Base-by-base conservation (phyloP, 805 yeast species). In the Pichia thaimueangensis region DNA sequence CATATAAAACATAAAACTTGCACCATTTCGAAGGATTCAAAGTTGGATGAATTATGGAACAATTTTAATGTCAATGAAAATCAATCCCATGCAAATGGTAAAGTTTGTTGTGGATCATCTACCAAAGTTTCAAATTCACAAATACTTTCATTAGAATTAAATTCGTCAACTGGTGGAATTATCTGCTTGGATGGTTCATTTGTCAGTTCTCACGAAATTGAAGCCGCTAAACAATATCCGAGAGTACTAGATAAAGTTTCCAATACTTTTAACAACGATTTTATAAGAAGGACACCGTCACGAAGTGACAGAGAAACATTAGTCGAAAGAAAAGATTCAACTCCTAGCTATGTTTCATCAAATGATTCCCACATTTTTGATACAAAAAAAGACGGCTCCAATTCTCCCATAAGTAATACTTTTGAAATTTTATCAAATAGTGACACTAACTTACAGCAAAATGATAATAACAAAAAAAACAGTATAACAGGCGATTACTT, bases 181-280 rank as follows among this genome's bases (percentile, higher is more conserved):
- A 48, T 78, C 17, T 73, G 79, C 42, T 66, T 79, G 35, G 85
- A 79, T 54, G 70, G 72, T 0, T 62, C 71, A 4, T 77, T 68
- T 58, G 61, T 79, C 39, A 83, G 84, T 2, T 59, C 77, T n/a
- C 86, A 79, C 50, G 20, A 11, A 13, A 9, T 30, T 1, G 12
- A 19, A 20, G 22, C 24, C 5, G 16, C 16, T 10, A 19, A 25
- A 32, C 21, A 9, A 7, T 9, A 21, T 13, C 28, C n/a, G 17
- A 17, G 13, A 17, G 20, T 5, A 12, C 10, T 34, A 8, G 13
- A 32, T 25, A 31, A 15, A 15, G 9, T 39, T 8, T 30, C 28
- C 5, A 11, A 3, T 27, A 19, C 28, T 27, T 25, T 5, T 6
- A 25, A 25, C 13, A 25, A 25, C 11, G 12, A n/a, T n/a, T n/a